These are phyloP conservation scores for Dothiorella sarmentorum DNA, from an alignment of 2,329 filamentous ascomycete genomes.

Conservation along the genomic window DNA sequence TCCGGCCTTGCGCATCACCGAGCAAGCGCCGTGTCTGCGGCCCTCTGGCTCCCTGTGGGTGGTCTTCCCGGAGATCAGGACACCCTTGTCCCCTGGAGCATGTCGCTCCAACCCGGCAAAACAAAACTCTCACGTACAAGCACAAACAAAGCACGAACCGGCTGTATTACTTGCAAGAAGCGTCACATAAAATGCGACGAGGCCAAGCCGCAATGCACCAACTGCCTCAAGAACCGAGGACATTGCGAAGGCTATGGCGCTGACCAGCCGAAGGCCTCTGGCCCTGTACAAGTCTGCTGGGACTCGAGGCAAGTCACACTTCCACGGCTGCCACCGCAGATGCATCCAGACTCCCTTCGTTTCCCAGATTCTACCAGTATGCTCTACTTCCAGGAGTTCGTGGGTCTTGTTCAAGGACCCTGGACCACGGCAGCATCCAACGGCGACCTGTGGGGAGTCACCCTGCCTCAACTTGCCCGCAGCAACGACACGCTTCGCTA, in stretches of 20 bases:
- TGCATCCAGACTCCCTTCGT: background rate
- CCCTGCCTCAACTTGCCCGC: background rate
- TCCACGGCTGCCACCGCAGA: background rate
- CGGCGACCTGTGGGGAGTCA: background rate
- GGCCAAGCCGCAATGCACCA: slow-evolving; percentile 23
- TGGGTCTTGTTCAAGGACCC: background rate
- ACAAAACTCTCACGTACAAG: background rate
- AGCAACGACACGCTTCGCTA: background rate
- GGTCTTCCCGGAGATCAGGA: too few relatives aligned
- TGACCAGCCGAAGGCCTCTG: background rate
- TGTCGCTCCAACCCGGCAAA: background rate
- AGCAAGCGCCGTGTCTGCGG: too few relatives aligned
- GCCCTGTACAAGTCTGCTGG: background rate
- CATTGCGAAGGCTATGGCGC: background rate
- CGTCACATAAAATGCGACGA: slow-evolving; percentile 22
- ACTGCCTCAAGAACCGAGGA: slow-evolving; percentile 16
- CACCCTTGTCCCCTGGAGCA: too few relatives aligned
- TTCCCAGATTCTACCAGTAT: background rate
- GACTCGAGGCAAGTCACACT: background rate
- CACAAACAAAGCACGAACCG: background rate
- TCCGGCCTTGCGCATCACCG: too few relatives aligned
- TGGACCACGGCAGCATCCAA: background rate
- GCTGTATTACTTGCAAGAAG: background rate
- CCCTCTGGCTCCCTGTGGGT: too few relatives aligned
- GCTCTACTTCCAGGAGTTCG: background rate